Evolutionary conservation across 257 asterid genomes (phyloP).

Genomic region (Cruciata laevipes): DNA sequence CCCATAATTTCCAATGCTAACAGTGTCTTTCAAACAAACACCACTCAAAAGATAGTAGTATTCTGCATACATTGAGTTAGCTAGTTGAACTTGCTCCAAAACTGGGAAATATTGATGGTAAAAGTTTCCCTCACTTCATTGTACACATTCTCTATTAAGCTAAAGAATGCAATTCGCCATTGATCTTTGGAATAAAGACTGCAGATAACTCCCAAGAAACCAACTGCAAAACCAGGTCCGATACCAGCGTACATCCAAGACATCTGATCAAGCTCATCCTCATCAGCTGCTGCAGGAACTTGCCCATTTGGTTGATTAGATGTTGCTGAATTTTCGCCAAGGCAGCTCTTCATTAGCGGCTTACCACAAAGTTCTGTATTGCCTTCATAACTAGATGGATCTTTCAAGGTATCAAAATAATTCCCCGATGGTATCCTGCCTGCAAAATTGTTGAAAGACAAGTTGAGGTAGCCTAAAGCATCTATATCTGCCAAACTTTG

Average conservation of each 20-base stretch:
- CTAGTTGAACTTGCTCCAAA: neutral
- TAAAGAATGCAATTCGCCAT: neutral
- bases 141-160: neutral
- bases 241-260: conserved; percentile 4
- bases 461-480: conserved; percentile 23
- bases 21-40: too few species aligned
- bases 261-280: neutral
- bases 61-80: too few species aligned
- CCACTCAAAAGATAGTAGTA: too few species aligned
- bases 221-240: conserved; percentile 22
- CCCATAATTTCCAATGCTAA: neutral
- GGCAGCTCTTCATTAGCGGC: neutral
- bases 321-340: neutral
- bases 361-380: conserved; percentile 5
- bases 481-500: conserved; percentile 17
- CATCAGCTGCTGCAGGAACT: too few species aligned
- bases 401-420: conserved; percentile 20
- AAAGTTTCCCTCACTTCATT: neutral
- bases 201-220: conserved; percentile 14
- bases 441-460: conserved; percentile 25
- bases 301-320: neutral
- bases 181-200: neutral
- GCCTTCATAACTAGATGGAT: conserved; percentile 4
- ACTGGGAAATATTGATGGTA: neutral
- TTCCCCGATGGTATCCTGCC: conserved; percentile 31